phyloP scores from a whole-genome alignment of 257 asterid genomes.

The Solanum bukasovii region DNA sequence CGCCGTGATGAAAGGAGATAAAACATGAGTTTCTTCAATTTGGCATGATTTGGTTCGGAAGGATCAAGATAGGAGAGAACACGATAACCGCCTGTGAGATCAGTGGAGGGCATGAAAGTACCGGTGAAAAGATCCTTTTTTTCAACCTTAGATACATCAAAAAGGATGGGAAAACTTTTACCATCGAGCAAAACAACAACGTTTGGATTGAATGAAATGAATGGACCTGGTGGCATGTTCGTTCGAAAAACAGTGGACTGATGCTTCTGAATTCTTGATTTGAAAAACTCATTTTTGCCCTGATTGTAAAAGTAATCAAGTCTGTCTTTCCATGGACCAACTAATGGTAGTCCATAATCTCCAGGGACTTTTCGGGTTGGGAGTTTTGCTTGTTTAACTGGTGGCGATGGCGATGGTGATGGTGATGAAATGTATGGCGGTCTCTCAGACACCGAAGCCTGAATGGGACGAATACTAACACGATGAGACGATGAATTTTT shows the following conservation, averaged over 20 bases:
- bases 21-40: slow-evolving; percentile 54
- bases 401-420: background rate
- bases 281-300: slow-evolving; percentile 66
- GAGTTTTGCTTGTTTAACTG: slow-evolving; percentile 8
- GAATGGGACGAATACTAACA: background rate
- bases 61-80: slow-evolving; percentile 73
- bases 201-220: slow-evolving; percentile 51
- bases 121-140: slow-evolving; percentile 85
- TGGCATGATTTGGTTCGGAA: slow-evolving; percentile 64
- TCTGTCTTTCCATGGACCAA: slow-evolving; percentile 74
- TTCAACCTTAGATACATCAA: slow-evolving; percentile 63
- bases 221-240: slow-evolving; percentile 94
- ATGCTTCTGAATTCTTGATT: slow-evolving; percentile 48
- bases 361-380: slow-evolving; percentile 61
- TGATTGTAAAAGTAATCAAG: slow-evolving; percentile 74
- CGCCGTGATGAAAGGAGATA: slow-evolving; percentile 44
- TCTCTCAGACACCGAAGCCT: slow-evolving; percentile 30
- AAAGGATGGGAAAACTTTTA: slow-evolving; percentile 62
- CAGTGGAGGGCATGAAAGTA: slow-evolving; percentile 63
- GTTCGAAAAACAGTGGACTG: slow-evolving; percentile 65
- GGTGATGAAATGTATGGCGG: slow-evolving; percentile 8
- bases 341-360: slow-evolving; percentile 51
- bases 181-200: slow-evolving; percentile 82
- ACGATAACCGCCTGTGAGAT: slow-evolving; percentile 77
- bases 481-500: background rate